Evolutionary conservation across 2,329 filamentous ascomycete species (phyloP), one percentile per base, ranked within the genome.

Genomic region (Sclerotinia spermophila): DNA sequence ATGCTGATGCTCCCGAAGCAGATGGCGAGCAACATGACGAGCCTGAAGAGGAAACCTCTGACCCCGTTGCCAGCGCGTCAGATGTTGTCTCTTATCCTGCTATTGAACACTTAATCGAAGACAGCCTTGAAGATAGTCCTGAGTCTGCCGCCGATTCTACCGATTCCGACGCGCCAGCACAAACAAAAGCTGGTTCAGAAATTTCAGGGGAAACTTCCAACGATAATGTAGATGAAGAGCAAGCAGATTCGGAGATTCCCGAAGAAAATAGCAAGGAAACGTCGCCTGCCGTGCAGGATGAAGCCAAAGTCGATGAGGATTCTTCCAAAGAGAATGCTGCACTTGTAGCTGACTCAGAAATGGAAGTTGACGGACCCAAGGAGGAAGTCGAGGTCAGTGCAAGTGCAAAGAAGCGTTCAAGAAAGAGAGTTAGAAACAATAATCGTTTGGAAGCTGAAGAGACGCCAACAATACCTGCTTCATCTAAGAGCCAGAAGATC

Each of bases 351-450:
- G 64, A 33, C 11, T 19, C 35, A 42, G 62, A 66, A 27, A 30
- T 55, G n/a, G 55, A 60, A 51, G 21, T 48, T 17, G 67, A 53
- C 8, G 48, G 67, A n/a, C 55, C 70, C n/a, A 71, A 69, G 40
- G 67, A 62, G 55, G 53, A 53, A 19, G 30, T 24, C 19, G 61
- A 70, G 27, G 30, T 11, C n/a, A 48, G 27, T 42, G 53, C 61
- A 59, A 66, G 60, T 61, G 48, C 68, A 8, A 74, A 68, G 64
- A 75, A 72, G 55, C 33, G 64, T 30, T 72, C 70, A 51, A 71
- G 74, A 33, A 76, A 73, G 62, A 74, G 73, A 61, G 73, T 73
- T 8, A 73, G 73, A 59, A 77, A 77, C 33, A 72, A 75, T 24
- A 77, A 77, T 60, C 66, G 70, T 21, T 69, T 76, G 45, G 59